Conservation (phyloP, 2,329 filamentous ascomycete species). For the Akanthomyces muscarius region DNA sequence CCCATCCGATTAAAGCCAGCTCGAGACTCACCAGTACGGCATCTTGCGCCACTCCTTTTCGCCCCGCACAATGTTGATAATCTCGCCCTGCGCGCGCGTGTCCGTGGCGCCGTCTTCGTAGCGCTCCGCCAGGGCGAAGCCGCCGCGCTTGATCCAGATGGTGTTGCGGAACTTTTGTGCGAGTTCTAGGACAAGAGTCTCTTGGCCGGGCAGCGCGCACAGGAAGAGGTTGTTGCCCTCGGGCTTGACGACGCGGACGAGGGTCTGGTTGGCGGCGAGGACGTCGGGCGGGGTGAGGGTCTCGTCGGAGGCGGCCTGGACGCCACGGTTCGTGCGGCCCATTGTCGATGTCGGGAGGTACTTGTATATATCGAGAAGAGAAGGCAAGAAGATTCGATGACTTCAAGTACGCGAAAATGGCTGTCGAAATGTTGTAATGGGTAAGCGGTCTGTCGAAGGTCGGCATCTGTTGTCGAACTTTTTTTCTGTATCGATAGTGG, state of each 20-base stretch:
- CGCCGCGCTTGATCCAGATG: constrained; percentile 87
- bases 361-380: too few relatives aligned
- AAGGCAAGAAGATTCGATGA: too few relatives aligned
- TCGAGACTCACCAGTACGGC: constrained; percentile 66
- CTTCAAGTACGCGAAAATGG: background rate
- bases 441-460: background rate
- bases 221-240: constrained; percentile 88
- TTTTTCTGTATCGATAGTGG: background rate
- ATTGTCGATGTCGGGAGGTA: constrained; percentile 21
- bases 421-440: background rate
- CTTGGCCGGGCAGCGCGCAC: constrained; percentile 65
- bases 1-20: background rate
- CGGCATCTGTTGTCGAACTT: background rate
- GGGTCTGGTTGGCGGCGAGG: constrained; percentile 58
- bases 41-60: constrained; percentile 91
- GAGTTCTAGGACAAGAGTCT: constrained; percentile 72
- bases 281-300: constrained; percentile 54
- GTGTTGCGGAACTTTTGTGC: constrained; percentile 82
- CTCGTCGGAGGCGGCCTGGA: constrained; percentile 74
- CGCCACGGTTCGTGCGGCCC: constrained; percentile 59
- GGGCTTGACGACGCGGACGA: constrained; percentile 76
- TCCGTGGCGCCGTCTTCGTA: constrained; percentile 49
- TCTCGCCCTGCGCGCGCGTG: constrained; percentile 77
- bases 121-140: constrained; percentile 77
- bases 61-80: constrained; percentile 87